A percentile compares a stretch with the other conserved stretches of the same genome.
These are phyloP conservation scores for Lasiodiplodia sp. DNA, from an alignment of 2,329 filamentous ascomycete genomes.

Conservation along the genomic window DNA sequence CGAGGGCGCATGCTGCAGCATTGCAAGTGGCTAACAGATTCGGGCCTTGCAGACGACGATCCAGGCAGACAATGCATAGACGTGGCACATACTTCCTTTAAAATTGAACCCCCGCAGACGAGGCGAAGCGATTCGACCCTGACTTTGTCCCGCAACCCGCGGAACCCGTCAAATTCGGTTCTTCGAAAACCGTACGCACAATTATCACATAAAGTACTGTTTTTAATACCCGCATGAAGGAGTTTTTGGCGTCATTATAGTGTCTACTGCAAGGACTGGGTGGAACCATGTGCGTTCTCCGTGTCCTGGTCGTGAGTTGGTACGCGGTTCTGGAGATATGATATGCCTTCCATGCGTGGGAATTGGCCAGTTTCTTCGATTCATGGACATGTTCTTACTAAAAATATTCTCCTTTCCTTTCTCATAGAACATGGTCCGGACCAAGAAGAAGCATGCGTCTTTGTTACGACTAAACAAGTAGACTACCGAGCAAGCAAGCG, in stretches of 20 bases:
- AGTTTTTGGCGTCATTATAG: conserved; percentile 19
- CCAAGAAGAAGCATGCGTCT: neutral
- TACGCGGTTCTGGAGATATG: neutral
- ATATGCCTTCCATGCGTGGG: neutral
- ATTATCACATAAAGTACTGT: conserved; percentile 2
- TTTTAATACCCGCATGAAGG: conserved; percentile 31
- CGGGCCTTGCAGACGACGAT: conserved; percentile 21
- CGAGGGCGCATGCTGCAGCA: neutral
- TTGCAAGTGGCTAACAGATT: neutral
- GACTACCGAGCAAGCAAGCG: neutral
- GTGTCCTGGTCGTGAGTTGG: neutral
- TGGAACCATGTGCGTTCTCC: neutral
- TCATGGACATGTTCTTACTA: neutral
- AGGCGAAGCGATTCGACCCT: conserved; percentile 6
- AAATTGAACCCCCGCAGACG: neutral
- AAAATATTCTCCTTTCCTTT: neutral
- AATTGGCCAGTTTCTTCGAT: neutral
- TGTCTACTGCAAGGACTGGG: conserved; percentile 7
- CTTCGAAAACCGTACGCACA: neutral
- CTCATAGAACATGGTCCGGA: neutral
- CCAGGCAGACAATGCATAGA: conserved; percentile 30
- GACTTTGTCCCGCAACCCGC: neutral
- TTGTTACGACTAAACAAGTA: neutral
- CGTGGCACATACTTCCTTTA: neutral
- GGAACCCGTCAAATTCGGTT: neutral